These are phyloP conservation scores for Aspergillus melleus DNA, from an alignment of 2,329 filamentous ascomycete genomes.

Conservation along the genomic window DNA sequence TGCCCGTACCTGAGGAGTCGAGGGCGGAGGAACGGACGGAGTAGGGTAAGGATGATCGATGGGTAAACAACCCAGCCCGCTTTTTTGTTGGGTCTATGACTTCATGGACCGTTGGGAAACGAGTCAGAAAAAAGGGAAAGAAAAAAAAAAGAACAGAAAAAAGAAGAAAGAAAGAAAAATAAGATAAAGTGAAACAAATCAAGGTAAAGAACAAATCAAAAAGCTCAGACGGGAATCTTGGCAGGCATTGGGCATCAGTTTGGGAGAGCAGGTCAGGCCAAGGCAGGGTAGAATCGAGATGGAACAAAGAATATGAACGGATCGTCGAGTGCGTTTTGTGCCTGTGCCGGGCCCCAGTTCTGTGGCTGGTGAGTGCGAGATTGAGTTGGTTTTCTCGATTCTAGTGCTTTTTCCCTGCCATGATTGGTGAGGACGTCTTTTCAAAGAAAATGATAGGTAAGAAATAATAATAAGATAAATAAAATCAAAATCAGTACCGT, in stretches of 20 bases:
- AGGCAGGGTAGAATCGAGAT: neutral
- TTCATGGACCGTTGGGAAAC: neutral
- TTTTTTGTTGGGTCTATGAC: neutral
- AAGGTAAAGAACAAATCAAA: neutral
- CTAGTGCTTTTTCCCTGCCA: neutral
- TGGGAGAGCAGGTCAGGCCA: neutral
- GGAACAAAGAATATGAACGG: neutral
- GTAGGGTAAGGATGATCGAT: neutral
- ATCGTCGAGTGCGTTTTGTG: neutral
- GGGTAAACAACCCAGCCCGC: too few species aligned
- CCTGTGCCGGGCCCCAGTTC: neutral
- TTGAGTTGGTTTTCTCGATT: neutral
- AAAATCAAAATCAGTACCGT: too few species aligned
- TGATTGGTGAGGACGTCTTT: too few species aligned
- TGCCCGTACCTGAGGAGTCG: neutral
- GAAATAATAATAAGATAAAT: too few species aligned
- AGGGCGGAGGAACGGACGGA: neutral
- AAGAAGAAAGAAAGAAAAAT: neutral
- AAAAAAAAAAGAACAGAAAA: neutral
- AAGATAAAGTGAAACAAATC: neutral
- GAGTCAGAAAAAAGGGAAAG: too few species aligned
- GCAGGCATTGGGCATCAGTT: neutral
- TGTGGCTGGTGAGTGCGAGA: conserved; percentile 1
- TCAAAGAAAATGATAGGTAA: too few species aligned
- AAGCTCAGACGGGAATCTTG: neutral